A percentile compares a stretch with the other conserved stretches of the same genome.
phyloP scores from a whole-genome alignment of 2,329 filamentous ascomycete species.

The Phaeosphaeria sp. region DNA sequence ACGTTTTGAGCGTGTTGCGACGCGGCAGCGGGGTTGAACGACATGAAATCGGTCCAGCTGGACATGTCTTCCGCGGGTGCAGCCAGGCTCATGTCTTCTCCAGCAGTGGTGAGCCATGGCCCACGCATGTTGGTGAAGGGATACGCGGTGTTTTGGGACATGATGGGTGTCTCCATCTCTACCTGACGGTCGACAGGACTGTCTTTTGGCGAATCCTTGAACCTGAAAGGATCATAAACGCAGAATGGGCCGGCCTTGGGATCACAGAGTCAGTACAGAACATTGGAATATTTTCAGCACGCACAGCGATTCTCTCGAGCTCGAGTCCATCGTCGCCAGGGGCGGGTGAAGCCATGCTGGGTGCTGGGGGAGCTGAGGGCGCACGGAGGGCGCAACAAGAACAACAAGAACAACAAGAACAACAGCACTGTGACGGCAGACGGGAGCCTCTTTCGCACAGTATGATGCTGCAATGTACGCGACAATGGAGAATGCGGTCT shows the following conservation, averaged over 20 bases:
- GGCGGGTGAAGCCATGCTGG: constrained; percentile 18
- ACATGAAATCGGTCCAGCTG: constrained; percentile 58
- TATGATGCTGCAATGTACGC: not conserved
- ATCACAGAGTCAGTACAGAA: constrained; percentile 33
- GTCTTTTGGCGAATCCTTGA: constrained; percentile 9
- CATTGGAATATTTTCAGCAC: constrained; percentile 23
- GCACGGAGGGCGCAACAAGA: not conserved
- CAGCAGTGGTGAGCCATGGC: constrained; percentile 44
- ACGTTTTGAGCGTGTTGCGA: constrained; percentile 34
- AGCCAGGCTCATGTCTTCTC: constrained; percentile 41
- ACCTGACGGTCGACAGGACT: not conserved
- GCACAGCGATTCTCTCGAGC: constrained; percentile 49
- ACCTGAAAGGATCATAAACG: constrained; percentile 46
- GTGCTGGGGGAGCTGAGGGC: constrained; percentile 28
- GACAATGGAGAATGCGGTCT: constrained; percentile 14
- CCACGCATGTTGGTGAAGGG: constrained; percentile 41
- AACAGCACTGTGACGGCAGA: constrained; percentile 1
- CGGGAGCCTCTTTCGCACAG: not conserved
- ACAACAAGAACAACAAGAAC: constrained; percentile 3
- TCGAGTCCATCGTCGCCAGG: constrained; percentile 43
- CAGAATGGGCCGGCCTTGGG: constrained; percentile 49
- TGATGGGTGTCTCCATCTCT: constrained; percentile 45
- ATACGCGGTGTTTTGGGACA: constrained; percentile 44
- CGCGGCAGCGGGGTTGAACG: constrained; percentile 51
- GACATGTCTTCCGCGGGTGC: constrained; percentile 39